Evolutionary conservation across 495 filamentous ascomycete genomes (phyloP), one percentile per base, ranked within the genome.

Genomic region (Penicillium waksmanii): DNA sequence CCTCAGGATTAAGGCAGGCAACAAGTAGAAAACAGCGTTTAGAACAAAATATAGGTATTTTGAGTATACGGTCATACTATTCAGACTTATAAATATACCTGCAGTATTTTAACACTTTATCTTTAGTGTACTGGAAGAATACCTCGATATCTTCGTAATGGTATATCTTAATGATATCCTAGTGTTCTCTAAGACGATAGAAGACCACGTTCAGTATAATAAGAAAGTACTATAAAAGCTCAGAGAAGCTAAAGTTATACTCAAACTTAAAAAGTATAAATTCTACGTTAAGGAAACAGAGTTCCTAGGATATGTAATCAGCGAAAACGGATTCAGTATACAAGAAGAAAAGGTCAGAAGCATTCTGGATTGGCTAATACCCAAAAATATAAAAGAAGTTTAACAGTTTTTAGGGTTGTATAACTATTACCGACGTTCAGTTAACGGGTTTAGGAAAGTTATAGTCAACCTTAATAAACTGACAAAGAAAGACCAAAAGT

Each of bases 1-100:
- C 34, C n/a, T 69, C 0, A 2, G 35, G 31, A 64, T 64, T n/a
- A 38, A 49, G 19, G 3, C 25, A 18, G 65, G 57, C 0, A 13
- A 60, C 5, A 65, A 80, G 43, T 74, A 58, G 60, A 66, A 71
- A 40, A 81, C 65, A 0, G 70, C 61, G 1, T 80, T 80, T 57
- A 21, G 56, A 9, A 78, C 66, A 0, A 19, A 57, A n/a, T 70
- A 66, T 19, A 63, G 66, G 0, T 38, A 69, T 1, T 79, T 51
- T 40, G 34, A 78, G 47, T 69, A 62, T 19, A n/a, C 19, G 42
- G 67, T 65, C 6, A 64, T 64, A 17, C 60, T 53, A 0, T 68
- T 68, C 44, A 56, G 62, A 3, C 61, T 67, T 2, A 47, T 8
- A 1, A 54, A 56, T 17, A 23, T 27, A 55, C 53, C 65, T 60